Evolutionary conservation across 176 grass and related monocot species (phyloP).

Genomic region (Oryza brachyantha): DNA sequence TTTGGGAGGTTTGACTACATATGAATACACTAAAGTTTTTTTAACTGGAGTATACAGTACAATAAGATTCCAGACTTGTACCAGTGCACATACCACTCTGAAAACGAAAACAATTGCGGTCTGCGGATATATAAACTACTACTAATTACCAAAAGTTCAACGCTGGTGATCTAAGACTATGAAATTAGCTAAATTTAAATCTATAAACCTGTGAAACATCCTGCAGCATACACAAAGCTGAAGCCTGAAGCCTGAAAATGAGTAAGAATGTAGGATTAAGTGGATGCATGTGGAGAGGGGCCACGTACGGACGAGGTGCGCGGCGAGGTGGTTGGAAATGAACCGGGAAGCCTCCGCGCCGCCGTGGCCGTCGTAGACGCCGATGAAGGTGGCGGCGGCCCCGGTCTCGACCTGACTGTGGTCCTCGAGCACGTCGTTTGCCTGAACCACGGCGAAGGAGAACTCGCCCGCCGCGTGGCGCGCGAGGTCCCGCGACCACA

Average conservation of each 20-base stretch:
- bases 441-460: conserved; percentile 95
- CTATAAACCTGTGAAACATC: not conserved
- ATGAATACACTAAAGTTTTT: not conserved
- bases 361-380: conserved; percentile 96
- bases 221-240: not conserved
- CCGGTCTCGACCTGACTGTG: conserved; percentile 94
- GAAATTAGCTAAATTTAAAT: not conserved
- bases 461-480: conserved; percentile 78
- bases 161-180: not conserved
- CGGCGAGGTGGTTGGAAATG: conserved; percentile 80
- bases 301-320: conserved; percentile 83
- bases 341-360: conserved; percentile 91
- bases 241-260: too few species aligned
- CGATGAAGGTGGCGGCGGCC: conserved; percentile 65
- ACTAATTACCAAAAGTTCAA: not conserved
- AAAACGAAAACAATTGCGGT: not conserved
- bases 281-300: not conserved
- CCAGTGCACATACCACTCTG: not conserved
- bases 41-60: not conserved
- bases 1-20: not conserved
- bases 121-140: not conserved
- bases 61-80: not conserved
- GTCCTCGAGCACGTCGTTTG: conserved; percentile 92
- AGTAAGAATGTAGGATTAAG: not conserved
- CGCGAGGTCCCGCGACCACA: conserved; percentile 84